Conservation (phyloP, 768 basidiomycete genomes). For the Antrodiella citrinella region DNA sequence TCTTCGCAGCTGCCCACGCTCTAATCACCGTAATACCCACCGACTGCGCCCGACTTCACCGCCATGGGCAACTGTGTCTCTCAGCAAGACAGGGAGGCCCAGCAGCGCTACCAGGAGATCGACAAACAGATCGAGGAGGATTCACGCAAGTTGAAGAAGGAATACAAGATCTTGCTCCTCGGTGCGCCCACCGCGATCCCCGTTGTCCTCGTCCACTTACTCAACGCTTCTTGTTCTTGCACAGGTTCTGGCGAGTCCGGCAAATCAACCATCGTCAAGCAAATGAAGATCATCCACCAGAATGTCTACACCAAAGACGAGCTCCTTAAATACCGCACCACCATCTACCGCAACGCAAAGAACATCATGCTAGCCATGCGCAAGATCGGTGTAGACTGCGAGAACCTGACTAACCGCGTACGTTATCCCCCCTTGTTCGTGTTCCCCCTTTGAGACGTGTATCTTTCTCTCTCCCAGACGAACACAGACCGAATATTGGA, state of each 20-base stretch:
- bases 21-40: neutral
- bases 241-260: constrained; percentile 92
- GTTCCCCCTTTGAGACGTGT: neutral
- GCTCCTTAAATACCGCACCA: constrained; percentile 64
- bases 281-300: constrained; percentile 98
- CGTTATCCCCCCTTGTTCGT: constrained; percentile 10
- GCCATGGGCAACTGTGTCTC: constrained; percentile 68
- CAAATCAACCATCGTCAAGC: constrained; percentile 94
- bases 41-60: constrained; percentile 3
- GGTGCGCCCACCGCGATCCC: constrained; percentile 39
- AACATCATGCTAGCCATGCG: constrained; percentile 80
- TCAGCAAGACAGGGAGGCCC: constrained; percentile 46
- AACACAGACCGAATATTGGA: constrained; percentile 58
- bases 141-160: constrained; percentile 67
- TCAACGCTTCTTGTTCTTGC: neutral
- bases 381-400: constrained; percentile 76
- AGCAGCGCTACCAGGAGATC: constrained; percentile 62
- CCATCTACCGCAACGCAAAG: constrained; percentile 83
- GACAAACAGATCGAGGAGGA: constrained; percentile 86
- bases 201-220: neutral
- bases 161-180: constrained; percentile 90
- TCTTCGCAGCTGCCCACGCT: too few relatives aligned
- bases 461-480: constrained; percentile 18
- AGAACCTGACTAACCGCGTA: constrained; percentile 56
- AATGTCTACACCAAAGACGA: constrained; percentile 79